Percentiles rank a stretch among this genome's conserved stretches.
Evolutionary conservation across 2,329 filamentous ascomycete genomes (phyloP).

Genomic region (Fonsecaea monophora): DNA sequence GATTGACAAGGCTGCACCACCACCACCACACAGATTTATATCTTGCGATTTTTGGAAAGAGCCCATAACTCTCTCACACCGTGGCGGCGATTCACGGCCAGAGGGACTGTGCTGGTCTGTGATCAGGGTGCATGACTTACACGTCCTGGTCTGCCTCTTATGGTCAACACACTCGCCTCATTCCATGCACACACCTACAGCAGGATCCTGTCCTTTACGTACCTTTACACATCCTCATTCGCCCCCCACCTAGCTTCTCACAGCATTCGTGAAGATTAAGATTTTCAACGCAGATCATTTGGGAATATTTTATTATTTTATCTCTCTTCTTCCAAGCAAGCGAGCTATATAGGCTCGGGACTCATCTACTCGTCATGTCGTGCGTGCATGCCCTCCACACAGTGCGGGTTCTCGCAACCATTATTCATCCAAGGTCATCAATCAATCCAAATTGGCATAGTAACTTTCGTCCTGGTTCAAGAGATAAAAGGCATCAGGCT

Average conservation of each 20-base stretch:
- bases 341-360: not conserved
- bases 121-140: not conserved
- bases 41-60: not conserved
- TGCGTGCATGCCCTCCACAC: too few species aligned
- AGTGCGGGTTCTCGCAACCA: too few species aligned
- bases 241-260: too few species aligned
- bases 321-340: not conserved
- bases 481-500: slow-evolving; percentile 45
- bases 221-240: too few species aligned
- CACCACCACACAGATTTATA: not conserved
- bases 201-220: too few species aligned
- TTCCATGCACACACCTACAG: too few species aligned
- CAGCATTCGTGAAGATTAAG: not conserved
- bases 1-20: not conserved
- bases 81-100: not conserved
- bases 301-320: too few species aligned
- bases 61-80: too few species aligned
- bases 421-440: too few species aligned
- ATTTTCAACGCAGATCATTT: too few species aligned
- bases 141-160: too few species aligned
- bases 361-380: not conserved
- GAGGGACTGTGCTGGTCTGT: not conserved
- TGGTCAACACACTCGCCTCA: too few species aligned
- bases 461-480: slow-evolving; percentile 45
- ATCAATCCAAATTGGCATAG: slow-evolving; percentile 22